phyloP scores from a whole-genome alignment of 164 flowering plant genomes.

The Nymphaea colorata region DNA sequence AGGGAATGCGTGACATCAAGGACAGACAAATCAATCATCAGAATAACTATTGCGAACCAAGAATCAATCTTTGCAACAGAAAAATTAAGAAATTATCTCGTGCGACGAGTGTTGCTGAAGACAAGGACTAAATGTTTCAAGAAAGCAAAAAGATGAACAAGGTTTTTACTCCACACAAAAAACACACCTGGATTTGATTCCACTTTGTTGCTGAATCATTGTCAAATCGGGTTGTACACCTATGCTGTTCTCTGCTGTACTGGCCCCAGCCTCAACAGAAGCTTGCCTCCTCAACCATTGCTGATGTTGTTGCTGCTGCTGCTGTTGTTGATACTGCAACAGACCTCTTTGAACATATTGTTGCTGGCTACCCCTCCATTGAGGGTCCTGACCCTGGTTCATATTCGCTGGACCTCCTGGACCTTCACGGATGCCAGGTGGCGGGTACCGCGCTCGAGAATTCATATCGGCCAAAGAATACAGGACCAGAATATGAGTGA shows the following conservation, averaged over 20 bases:
- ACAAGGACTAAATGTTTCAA: neutral
- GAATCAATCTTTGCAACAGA: too few species aligned
- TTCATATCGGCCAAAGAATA: slow-evolving; percentile 25
- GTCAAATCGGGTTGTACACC: neutral
- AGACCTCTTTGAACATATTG: slow-evolving; percentile 57
- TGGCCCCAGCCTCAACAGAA: neutral
- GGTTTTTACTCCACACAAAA: neutral
- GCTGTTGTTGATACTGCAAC: slow-evolving; percentile 23
- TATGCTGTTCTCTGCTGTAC: neutral
- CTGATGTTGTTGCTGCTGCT: slow-evolving; percentile 39
- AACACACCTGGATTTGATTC: neutral
- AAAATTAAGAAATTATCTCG: too few species aligned
- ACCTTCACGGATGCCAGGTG: slow-evolving; percentile 65
- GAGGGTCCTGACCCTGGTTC: slow-evolving; percentile 36
- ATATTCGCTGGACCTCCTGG: slow-evolving; percentile 27
- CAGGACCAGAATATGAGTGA: neutral
- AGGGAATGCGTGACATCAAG: neutral
- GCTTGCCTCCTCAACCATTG: slow-evolving; percentile 68
- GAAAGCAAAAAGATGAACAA: neutral
- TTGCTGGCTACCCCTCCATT: slow-evolving; percentile 37
- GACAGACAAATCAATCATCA: neutral
- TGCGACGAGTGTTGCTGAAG: too few species aligned
- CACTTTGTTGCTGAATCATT: neutral
- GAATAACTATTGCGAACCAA: too few species aligned
- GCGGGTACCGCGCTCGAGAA: slow-evolving; percentile 70